A percentile compares a stretch with the other conserved stretches of the same genome.
These are phyloP conservation scores for Sclerotinia minor DNA, from an alignment of 2,329 filamentous ascomycete species.

Conservation along the genomic window DNA sequence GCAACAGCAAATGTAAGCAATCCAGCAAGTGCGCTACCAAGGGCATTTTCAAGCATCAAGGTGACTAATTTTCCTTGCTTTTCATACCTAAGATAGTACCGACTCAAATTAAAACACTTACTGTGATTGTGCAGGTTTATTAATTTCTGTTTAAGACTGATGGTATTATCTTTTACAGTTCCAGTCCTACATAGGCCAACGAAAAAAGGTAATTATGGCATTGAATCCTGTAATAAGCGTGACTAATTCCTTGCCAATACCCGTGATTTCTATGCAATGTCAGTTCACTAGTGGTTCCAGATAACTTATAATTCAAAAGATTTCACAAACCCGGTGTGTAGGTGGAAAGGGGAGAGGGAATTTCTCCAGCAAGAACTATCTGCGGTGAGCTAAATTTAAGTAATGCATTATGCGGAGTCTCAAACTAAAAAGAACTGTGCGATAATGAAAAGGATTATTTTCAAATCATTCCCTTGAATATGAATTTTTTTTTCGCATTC, in stretches of 20 bases:
- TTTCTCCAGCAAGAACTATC: not conserved
- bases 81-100: slow-evolving; percentile 1
- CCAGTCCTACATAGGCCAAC: not conserved
- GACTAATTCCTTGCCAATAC: slow-evolving; percentile 6
- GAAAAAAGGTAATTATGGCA: slow-evolving; percentile 7
- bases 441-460: not conserved
- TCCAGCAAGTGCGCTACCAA: slow-evolving; percentile 6
- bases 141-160: not conserved
- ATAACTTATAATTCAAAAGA: not conserved
- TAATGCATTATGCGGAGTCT: not conserved
- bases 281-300: not conserved
- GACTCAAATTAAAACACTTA: not conserved
- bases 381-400: not conserved
- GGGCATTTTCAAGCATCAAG: not conserved
- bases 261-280: not conserved
- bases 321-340: not conserved
- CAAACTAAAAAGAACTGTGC: not conserved
- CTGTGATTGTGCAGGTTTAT: not conserved
- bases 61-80: not conserved
- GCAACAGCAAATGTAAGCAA: slow-evolving; percentile 13
- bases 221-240: not conserved
- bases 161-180: not conserved
- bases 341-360: not conserved
- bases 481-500: not conserved
- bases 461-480: slow-evolving; percentile 4